Percentiles rank a stretch among this genome's conserved stretches.
phyloP scores from a whole-genome alignment of 2,329 filamentous ascomycete species.

The Calonectria leucothoes region DNA sequence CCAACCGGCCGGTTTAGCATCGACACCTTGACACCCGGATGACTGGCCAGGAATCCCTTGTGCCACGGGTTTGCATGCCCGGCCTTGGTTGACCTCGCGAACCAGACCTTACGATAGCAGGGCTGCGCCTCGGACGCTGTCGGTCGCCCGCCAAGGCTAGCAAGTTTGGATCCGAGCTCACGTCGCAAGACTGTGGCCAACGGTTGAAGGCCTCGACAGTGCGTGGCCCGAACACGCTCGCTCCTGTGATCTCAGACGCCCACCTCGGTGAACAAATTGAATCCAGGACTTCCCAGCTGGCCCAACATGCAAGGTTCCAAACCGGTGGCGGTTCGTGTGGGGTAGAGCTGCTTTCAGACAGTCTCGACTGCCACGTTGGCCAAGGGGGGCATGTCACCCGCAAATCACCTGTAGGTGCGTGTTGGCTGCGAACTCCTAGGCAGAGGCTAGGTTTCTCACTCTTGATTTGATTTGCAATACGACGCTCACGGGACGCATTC shows the following conservation, averaged over 20 bases:
- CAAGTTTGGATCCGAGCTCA: slow-evolving; percentile 13
- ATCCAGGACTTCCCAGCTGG: slow-evolving; percentile 11
- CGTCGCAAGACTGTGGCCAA: slow-evolving; percentile 9
- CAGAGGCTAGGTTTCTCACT: not conserved
- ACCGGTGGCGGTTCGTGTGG: slow-evolving; percentile 25
- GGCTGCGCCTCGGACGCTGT: slow-evolving; percentile 1
- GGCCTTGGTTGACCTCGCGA: not conserved
- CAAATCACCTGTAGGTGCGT: slow-evolving; percentile 6
- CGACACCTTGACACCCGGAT: slow-evolving; percentile 7
- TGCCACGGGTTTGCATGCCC: slow-evolving; percentile 12
- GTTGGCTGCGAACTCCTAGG: slow-evolving; percentile 6
- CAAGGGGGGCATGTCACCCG: not conserved
- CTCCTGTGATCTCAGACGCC: slow-evolving; percentile 4
- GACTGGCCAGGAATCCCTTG: slow-evolving; percentile 17
- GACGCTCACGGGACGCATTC: not conserved
- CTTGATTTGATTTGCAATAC: not conserved
- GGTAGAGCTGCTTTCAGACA: slow-evolving; percentile 24
- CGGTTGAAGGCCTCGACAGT: not conserved
- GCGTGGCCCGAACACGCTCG: slow-evolving; percentile 1
- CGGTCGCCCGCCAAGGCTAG: not conserved
- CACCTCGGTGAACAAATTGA: slow-evolving; percentile 23
- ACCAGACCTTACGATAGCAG: slow-evolving; percentile 13
- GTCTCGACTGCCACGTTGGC: slow-evolving; percentile 8
- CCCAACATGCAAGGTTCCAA: slow-evolving; percentile 16
- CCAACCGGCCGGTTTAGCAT: slow-evolving; percentile 18